Evolutionary conservation across 441 rosid species (phyloP).

Genomic region (Populus hybrid): DNA sequence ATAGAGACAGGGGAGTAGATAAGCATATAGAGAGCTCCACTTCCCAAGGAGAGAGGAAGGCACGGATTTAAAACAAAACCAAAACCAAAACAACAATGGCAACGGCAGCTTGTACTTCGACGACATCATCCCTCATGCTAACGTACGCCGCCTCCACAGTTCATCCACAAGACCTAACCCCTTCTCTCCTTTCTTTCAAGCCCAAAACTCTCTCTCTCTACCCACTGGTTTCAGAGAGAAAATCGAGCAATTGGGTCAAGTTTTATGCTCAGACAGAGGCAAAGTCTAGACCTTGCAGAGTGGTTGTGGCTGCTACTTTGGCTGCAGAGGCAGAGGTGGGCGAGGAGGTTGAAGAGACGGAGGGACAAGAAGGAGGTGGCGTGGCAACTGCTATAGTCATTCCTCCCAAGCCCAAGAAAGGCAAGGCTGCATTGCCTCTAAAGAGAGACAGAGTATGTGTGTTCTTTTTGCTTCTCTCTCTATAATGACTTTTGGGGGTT

Average conservation of each 20-base stretch:
- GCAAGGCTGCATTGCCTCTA: too few relatives aligned
- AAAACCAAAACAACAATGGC: conserved; percentile 15
- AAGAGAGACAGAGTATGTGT: too few relatives aligned
- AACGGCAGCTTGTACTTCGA: conserved; percentile 51
- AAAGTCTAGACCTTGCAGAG: conserved; percentile 26
- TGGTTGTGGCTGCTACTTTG: conserved; percentile 43
- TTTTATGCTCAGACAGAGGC: conserved; percentile 23
- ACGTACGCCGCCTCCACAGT: conserved; percentile 42
- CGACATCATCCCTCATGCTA: conserved; percentile 41
- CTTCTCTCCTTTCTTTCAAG: conserved; percentile 54
- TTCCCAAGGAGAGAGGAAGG: neutral
- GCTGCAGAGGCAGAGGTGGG: conserved; percentile 41
- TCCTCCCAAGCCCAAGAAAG: too few relatives aligned
- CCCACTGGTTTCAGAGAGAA: conserved; percentile 37
- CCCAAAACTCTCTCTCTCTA: conserved; percentile 33
- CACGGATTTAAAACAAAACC: neutral
- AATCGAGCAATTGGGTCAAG: conserved; percentile 21
- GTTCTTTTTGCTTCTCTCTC: too few relatives aligned
- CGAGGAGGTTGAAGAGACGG: conserved; percentile 42
- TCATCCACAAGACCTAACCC: conserved; percentile 48
- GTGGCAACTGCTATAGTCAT: conserved; percentile 30
- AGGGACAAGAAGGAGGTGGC: conserved; percentile 24
- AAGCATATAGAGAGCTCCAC: neutral
- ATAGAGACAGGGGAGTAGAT: neutral
- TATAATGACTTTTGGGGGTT: too few relatives aligned